Conservation (phyloP, 441 rosid genomes). For the Jatropha multifida region DNA sequence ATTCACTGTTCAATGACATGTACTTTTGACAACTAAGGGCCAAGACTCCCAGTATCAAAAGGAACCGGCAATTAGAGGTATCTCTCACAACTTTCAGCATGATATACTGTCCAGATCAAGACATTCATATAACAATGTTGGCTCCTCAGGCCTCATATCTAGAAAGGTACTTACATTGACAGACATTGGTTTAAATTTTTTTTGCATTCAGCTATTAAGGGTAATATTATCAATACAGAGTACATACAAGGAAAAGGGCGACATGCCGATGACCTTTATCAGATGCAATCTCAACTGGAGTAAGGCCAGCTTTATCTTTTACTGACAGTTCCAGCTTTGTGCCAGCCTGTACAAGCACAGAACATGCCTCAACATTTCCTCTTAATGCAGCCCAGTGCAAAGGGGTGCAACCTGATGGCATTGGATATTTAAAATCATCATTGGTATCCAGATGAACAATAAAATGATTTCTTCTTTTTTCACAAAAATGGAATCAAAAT, state of each 20-base stretch:
- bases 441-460: neutral
- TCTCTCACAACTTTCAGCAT: neutral
- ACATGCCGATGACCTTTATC: conserved; percentile 94
- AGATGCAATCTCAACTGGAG: conserved; percentile 83
- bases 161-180: neutral
- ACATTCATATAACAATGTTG: neutral
- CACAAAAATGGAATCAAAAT: neutral
- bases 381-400: conserved; percentile 90
- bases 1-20: neutral
- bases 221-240: conserved; percentile 31
- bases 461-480: neutral
- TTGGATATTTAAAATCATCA: conserved; percentile 22
- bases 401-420: conserved; percentile 83
- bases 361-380: conserved; percentile 79
- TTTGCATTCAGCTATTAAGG: neutral
- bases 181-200: conserved; percentile 13
- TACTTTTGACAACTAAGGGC: neutral
- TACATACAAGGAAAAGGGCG: conserved; percentile 86
- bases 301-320: conserved; percentile 79
- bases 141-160: conserved; percentile 5
- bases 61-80: neutral
- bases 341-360: conserved; percentile 87
- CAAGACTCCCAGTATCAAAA: neutral
- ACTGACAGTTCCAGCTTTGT: conserved; percentile 65
- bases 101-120: neutral